Evolutionary conservation across 768 basidiomycete species (phyloP).

Genomic region (Hericium coralloides): DNA sequence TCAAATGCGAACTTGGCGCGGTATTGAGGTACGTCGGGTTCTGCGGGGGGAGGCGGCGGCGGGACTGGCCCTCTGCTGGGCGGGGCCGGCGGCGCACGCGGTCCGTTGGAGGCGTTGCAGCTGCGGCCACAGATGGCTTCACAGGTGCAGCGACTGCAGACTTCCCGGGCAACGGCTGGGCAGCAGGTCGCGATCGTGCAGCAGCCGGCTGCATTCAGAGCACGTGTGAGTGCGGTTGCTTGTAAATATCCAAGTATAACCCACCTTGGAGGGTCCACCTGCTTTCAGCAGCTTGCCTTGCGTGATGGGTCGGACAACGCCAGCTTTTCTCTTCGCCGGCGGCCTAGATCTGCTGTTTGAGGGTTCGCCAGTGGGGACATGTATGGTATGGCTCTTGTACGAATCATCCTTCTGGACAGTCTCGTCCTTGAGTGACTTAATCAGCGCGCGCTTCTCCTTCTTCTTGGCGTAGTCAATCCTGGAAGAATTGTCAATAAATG

Average conservation of each 20-base stretch:
- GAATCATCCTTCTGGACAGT: conserved; percentile 64
- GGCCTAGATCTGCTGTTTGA: conserved; percentile 75
- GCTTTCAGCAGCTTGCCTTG: conserved; percentile 72
- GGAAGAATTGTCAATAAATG: not conserved
- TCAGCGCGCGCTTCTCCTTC: conserved; percentile 86
- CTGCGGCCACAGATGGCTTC: conserved; percentile 21
- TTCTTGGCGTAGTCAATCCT: conserved; percentile 92
- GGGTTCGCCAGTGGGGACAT: conserved; percentile 83
- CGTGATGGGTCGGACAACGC: conserved; percentile 77
- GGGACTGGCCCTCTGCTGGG: conserved; percentile 25
- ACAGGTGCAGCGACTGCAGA: conserved; percentile 30
- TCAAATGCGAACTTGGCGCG: conserved; percentile 88
- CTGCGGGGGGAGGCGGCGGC: conserved; percentile 41
- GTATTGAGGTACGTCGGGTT: conserved; percentile 68
- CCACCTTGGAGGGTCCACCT: conserved; percentile 57
- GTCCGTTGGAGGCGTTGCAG: conserved; percentile 30
- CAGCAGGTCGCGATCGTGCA: conserved; percentile 41
- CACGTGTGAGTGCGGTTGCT: not conserved
- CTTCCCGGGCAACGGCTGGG: conserved; percentile 56
- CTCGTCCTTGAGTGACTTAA: conserved; percentile 89
- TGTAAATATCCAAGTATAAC: conserved; percentile 5
- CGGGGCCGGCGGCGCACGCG: conserved; percentile 37
- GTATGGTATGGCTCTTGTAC: conserved; percentile 91
- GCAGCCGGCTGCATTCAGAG: conserved; percentile 14
- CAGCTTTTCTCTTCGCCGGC: conserved; percentile 79